Conservation (phyloP, 495 filamentous ascomycete species). For the Lindgomyces ingoldianus region DNA sequence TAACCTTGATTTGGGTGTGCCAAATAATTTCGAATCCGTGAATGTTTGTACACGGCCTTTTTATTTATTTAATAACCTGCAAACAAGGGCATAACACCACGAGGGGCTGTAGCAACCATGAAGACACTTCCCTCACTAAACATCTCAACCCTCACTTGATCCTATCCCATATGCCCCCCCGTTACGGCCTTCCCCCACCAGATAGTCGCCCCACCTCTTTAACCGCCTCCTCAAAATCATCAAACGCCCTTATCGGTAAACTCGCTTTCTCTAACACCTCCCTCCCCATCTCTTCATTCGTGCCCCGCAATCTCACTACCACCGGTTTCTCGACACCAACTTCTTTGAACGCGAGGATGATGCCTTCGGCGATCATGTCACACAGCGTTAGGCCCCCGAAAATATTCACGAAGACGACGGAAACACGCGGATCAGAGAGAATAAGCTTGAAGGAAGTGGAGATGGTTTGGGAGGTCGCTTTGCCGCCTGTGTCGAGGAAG, state of each 20-base stretch:
- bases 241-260: constrained; percentile 52
- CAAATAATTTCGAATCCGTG: no score
- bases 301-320: constrained; percentile 80
- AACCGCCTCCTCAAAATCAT: constrained; percentile 79
- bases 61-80: no score
- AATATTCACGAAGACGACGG: constrained; percentile 82
- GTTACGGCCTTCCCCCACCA: background rate
- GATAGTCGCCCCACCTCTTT: constrained; percentile 72
- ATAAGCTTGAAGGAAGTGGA: constrained; percentile 74
- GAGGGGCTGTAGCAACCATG: no score
- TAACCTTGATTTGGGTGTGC: no score
- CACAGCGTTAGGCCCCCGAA: constrained; percentile 83
- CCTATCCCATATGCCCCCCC: background rate
- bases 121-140: no score
- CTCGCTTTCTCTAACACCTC: constrained; percentile 56
- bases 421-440: constrained; percentile 68
- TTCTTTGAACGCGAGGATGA: constrained; percentile 76
- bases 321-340: constrained; percentile 70
- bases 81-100: background rate
- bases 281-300: constrained; percentile 76
- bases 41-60: no score
- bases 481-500: constrained; percentile 88
- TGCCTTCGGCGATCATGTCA: constrained; percentile 86
- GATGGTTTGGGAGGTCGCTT: constrained; percentile 83
- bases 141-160: no score